Evolutionary conservation across 495 filamentous ascomycete species (phyloP), one percentile per base, ranked within the genome.

Genomic region (Talaromyces proteolyticus): DNA sequence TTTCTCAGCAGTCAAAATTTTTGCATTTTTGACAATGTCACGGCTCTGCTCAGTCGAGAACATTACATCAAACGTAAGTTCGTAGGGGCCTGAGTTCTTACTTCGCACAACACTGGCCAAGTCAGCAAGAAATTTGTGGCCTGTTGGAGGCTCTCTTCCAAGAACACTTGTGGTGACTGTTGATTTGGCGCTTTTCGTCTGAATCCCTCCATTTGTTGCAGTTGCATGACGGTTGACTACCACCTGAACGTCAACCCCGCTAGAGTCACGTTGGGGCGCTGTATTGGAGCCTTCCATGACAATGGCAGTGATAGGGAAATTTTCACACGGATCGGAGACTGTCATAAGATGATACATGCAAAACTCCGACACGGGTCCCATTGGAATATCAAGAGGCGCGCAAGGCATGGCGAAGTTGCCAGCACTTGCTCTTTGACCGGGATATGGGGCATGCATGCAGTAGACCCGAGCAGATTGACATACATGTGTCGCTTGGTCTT

Each of bases 71-170:
- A 74, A 60, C 11, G 71, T 74, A 19, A 73, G 60, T 53, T 72
- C 69, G 51, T 59, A 73, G 5, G 72, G 71, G 0, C 72, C 72
- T 6, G 69, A 51, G 50, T 74, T 75, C 54, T 74, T 75, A 17
- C 66, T 70, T 14, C 72, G 57, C 1, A 75, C 3, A 22, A 44
- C 42, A 44, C 20, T 24, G 8, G 42, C 42, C 10, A 44, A 6
- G 3, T 5, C 4, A 4, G 18, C 42, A 21, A 44, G 42, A 12
- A 22, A 44, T 3, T 12, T 25, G 42, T 22, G 23, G 7, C 23
- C 17, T 14, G 38, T 5, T n/a, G 38, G 17, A 4, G 38, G n/a
- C 4, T 14, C 12, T 40, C 17, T 14, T 14, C 29, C 29, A 6
- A 36, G 14, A 6, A 14, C 29, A 36, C 14, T 36, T 36, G 29